Base-by-base conservation (phyloP, 2,329 filamentous ascomycete species). In the Albifimbria verrucaria region DNA sequence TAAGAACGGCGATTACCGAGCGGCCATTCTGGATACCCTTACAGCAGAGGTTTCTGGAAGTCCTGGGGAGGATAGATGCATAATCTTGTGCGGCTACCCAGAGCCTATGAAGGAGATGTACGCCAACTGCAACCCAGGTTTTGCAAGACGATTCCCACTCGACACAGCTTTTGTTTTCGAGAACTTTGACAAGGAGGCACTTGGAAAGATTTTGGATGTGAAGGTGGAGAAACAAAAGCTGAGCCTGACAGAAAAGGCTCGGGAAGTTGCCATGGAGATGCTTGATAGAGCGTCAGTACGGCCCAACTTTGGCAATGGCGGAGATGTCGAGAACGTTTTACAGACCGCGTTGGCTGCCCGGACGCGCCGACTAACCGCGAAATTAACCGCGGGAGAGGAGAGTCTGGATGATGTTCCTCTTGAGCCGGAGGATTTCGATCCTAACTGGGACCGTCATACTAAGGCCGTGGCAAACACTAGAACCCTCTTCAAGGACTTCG, bases 221-320 rank as follows among this genome's bases (percentile, higher is more conserved):
- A 92, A 91, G 62, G 65, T 91, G 12, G 78, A 78, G 24, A 62
- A 78, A 3, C 75, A 83, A 36, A 83, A 73, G 0, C 80, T 86
- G 48, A 65, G 65, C 2, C 78, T 80, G 0, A 86, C 82, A 0
- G 70, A 75, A 1, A 66, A 78, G 41, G 87, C 78, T 0, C 78
- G 78, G 42, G 67, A 69, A 1, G 79, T 82, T 0, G 85, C 81
- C 0, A 72, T 85, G 59, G 82, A 86, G 7, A 73, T 86, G 11
- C 71, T 92, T 1, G 71, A 72, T 18, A 77, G 85, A 5, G 79
- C 81, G 1, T 81, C 86, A 2, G 87, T 88, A 57, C 76, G 82
- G 1, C 81, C 83, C 1, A 81, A 90, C 62, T 92, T 92, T 69
- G 88, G 87, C 2, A 92, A 92, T 59, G 89, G 81, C 3, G 88